Conservation (phyloP, 2,329 filamentous ascomycete species). For the Beauveria medogensis region DNA sequence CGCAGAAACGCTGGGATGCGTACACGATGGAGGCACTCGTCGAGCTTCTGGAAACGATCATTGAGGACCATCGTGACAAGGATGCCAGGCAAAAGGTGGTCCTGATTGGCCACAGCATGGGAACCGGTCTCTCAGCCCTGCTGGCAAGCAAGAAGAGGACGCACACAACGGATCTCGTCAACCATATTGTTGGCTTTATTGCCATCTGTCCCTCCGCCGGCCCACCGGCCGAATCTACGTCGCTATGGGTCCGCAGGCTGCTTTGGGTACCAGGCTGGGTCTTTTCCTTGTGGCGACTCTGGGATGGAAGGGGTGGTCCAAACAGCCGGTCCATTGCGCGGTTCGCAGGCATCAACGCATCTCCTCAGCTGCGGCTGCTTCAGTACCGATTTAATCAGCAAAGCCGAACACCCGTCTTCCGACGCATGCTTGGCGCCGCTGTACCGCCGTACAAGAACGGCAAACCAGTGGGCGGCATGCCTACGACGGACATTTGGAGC, state of each 20-base stretch:
- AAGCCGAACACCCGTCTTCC: constrained; percentile 74
- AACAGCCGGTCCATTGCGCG: constrained; percentile 71
- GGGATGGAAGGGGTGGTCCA: constrained; percentile 71
- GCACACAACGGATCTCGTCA: constrained; percentile 43
- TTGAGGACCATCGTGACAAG: constrained; percentile 63
- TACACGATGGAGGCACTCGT: constrained; percentile 71
- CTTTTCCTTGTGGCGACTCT: constrained; percentile 68
- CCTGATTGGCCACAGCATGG: constrained; percentile 84
- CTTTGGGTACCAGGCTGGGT: constrained; percentile 62
- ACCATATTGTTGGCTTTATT: constrained; percentile 66
- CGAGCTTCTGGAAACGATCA: constrained; percentile 65
- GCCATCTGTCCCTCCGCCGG: constrained; percentile 72
- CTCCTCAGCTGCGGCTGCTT: constrained; percentile 55
- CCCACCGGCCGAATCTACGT: constrained; percentile 44
- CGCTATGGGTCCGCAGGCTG: constrained; percentile 42
- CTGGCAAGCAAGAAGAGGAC: constrained; percentile 45
- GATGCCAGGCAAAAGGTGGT: constrained; percentile 62
- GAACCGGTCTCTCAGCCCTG: constrained; percentile 67
- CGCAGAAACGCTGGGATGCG: constrained; percentile 62
- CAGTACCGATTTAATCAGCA: constrained; percentile 74
- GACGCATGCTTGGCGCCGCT: constrained; percentile 68
- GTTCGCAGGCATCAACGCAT: constrained; percentile 62
- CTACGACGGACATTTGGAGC: constrained; percentile 63
- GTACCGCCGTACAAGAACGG: constrained; percentile 53
- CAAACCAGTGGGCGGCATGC: constrained; percentile 53